Evolutionary conservation across 805 yeast species (phyloP), one percentile per base, ranked within the genome.

Genomic region (Yarrowia sp.): DNA sequence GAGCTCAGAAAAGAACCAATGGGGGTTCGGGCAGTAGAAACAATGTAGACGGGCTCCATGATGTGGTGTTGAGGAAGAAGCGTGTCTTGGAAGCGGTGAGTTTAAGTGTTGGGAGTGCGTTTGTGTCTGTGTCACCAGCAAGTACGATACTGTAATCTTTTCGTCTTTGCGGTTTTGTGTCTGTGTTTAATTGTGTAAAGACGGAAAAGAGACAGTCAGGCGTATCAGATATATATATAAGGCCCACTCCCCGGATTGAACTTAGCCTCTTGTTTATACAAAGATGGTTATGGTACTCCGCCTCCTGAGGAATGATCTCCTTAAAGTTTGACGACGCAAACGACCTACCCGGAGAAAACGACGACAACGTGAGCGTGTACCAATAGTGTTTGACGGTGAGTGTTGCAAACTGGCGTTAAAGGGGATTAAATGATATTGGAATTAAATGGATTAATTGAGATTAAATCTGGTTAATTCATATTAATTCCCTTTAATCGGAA

Each of bases 1-100:
- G 85, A 75, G 65, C 99, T 98, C 76, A 89, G 95, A 80, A 95
- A 90, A 16, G 97, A 87, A 46, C 98, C 99, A 71, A 95, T 84
- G 72, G 99, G 99, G 21, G 99, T 95, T 82, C 99, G 89, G 58
- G 97, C 86, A 61, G 90, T 83, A 38, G 97, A 80, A 65, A 92
- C 98, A 75, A 95, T 91, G 78, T 93, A 93, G 58, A 92, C 99
- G 65, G 70, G 66, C 24, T 52, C 62, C 62, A 48, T 62, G 46
- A 38, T 32, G 28, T 32, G 24, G 32, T 33, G 43, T 33, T 16
- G 61, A 24, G 9, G 61, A 54, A 54, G 59, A 52, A 36, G 33
- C 36, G 40, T 16, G 35, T 17, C n/a, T 30, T 48, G 52, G 36
- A 22, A 44, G 30, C 11, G 44, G 7, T 10, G 21, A 7, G 21